Base-by-base conservation (phyloP, 2,329 filamentous ascomycete genomes). In the Penicillium sp. region DNA sequence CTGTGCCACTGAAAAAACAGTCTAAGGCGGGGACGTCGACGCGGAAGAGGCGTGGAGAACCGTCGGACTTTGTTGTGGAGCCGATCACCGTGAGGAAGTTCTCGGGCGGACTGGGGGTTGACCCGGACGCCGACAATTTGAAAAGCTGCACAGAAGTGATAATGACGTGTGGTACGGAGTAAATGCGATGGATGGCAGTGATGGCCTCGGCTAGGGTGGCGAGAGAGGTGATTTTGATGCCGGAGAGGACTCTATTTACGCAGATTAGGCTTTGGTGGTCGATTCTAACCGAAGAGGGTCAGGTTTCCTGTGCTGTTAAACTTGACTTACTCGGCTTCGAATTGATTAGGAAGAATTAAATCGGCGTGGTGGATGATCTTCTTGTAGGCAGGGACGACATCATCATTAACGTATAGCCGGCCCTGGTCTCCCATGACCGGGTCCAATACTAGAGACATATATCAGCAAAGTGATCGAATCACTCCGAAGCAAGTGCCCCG, bases 361-460 rank as follows among this genome's bases (percentile, higher is more conserved):
- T 99, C 95, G 2, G 95, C 94, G 70, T 94, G 84, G 38, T 84
- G 84, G 25, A 98, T 81, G 59, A 97, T 82, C 26, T 82, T 82
- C 78, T 92, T 94, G 77, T 98, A 99, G 14, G 91, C 93, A 0
- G 93, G 93, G 16, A 98, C 91, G 3, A 96, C 92, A 65, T 96
- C 92, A 69, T 94, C 89, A 6, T 89, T 91, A 7, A 99, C 94
- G 73, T 99, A 99, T 13, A 99, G 83, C 67, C 85, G 87, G 53
- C 93, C 95, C 71, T 97, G 93, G 75, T 99, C 95, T 33, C 95
- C 95, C 95, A 99, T 99, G 52, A 99, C 95, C 0, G 96, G 95
- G 75, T 99, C 95, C 28, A 99, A 84, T 2, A 97, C 92, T 87
- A 30, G 37, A 16, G 46, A 6, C 52, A 28, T 22, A 8, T 8